Evolutionary conservation across 2,329 filamentous ascomycete genomes (phyloP).

Genomic region (Lasiodiplodia gonubiensis): DNA sequence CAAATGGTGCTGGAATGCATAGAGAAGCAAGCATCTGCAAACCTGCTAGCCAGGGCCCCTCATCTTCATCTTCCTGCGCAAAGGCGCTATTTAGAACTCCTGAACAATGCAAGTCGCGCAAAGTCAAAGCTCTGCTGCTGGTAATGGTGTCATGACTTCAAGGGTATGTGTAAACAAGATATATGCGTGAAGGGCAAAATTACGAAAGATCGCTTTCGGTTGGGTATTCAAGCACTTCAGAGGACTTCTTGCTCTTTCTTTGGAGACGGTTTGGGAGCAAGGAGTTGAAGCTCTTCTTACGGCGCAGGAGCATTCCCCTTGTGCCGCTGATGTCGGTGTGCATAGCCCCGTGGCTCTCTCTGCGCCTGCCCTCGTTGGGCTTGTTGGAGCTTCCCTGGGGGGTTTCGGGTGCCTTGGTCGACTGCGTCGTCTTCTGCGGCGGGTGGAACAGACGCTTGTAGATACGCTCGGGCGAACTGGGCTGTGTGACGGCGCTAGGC

Average conservation of each 20-base stretch:
- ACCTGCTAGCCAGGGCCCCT: background rate
- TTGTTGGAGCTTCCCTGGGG: slow-evolving; percentile 3
- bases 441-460: slow-evolving; percentile 52
- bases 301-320: slow-evolving; percentile 40
- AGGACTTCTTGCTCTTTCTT: slow-evolving; percentile 13
- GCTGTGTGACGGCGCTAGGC: slow-evolving; percentile 30
- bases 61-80: background rate
- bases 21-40: background rate
- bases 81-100: slow-evolving; percentile 3
- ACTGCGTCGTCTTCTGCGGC: slow-evolving; percentile 21
- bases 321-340: slow-evolving; percentile 41
- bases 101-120: slow-evolving; percentile 10
- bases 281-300: slow-evolving; percentile 28
- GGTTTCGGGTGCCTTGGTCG: slow-evolving; percentile 12
- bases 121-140: slow-evolving; percentile 6
- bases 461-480: slow-evolving; percentile 47
- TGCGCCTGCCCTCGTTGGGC: slow-evolving; percentile 23
- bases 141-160: background rate
- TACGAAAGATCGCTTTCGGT: slow-evolving; percentile 21
- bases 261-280: slow-evolving; percentile 17
- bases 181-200: slow-evolving; percentile 8
- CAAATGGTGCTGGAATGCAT: background rate
- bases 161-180: background rate
- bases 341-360: slow-evolving; percentile 24
- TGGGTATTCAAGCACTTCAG: slow-evolving; percentile 8